Evolutionary conservation across 495 filamentous ascomycete species (phyloP), one percentile per base, ranked within the genome.

Genomic region (Trichoderma gamsii): DNA sequence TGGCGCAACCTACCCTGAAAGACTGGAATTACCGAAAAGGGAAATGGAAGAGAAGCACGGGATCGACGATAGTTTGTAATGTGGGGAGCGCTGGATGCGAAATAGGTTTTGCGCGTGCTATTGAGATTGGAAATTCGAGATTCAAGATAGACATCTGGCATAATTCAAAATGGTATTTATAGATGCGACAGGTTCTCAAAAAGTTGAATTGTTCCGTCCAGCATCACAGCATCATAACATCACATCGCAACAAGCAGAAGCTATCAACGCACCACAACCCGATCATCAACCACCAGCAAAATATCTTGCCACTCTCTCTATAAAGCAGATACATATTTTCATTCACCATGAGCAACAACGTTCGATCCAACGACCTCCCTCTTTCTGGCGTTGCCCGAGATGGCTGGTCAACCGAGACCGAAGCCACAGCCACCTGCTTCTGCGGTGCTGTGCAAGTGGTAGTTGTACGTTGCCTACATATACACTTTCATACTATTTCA

Each of bases 351-450:
- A 13, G 25, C 27, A 29, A 11, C 25, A 32, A 13, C 16, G 12
- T 11, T 61, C 23, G 35, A 16, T 15, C 25, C 27, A 23, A 61
- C 15, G 25, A 72, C 70, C 38, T 78, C 35, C 73, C 74, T 15
- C 66, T 73, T 25, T 70, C 72, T 35, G 66, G 73, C 65, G 63
- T 68, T 8, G 72, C 76, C 49, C 69, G 66, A 21, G 77, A 79
- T 61, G 76, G 77, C 59, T 77, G 75, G 74, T 79, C 75, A 16
- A 77, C 66, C 18, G 80, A 84, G 23, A 73, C 74, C 65, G 70
- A 77, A 72, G 83, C 84, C 56, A 84, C 82, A 64, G 83, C 83
- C 7, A 84, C 81, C 27, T 86, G 83, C 72, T 82, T 78, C 74
- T 87, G 84, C 70, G 83, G 84, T 59, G 76, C 80, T 49, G 82